phyloP scores from a whole-genome alignment of 129 eudicot species.

The Glebionis coronaria region DNA sequence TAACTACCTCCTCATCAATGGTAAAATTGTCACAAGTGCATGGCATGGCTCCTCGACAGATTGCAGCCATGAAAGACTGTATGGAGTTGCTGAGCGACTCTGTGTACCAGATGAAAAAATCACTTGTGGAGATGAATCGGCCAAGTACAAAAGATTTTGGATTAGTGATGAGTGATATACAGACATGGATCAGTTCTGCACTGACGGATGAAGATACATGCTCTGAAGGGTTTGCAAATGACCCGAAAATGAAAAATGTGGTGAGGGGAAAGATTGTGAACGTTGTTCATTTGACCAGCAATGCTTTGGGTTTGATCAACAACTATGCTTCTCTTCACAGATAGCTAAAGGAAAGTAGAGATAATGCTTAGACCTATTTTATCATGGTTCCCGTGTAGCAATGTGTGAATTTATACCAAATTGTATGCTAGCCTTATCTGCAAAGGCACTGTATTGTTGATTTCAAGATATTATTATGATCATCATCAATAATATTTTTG shows the following conservation, averaged over 20 bases:
- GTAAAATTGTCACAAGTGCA: too few species aligned
- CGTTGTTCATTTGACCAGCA: slow-evolving; percentile 54
- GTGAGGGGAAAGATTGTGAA: slow-evolving; percentile 48
- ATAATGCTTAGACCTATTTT: neutral
- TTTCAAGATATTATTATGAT: neutral
- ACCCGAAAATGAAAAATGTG: slow-evolving; percentile 37
- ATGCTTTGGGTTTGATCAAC: slow-evolving; percentile 55
- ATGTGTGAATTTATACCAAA: neutral
- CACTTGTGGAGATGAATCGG: slow-evolving; percentile 37
- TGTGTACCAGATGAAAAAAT: slow-evolving; percentile 28
- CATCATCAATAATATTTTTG: neutral
- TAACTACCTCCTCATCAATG: slow-evolving; percentile 35
- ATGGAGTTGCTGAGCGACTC: slow-evolving; percentile 37
- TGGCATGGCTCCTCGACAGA: slow-evolving; percentile 34
- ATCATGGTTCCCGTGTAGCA: neutral
- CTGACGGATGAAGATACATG: slow-evolving; percentile 56
- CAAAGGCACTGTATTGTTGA: neutral
- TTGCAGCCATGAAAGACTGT: slow-evolving; percentile 45
- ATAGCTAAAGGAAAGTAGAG: neutral
- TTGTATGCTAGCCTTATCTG: slow-evolving; percentile 1
- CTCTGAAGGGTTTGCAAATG: slow-evolving; percentile 47
- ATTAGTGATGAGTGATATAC: slow-evolving; percentile 34
- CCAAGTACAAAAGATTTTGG: slow-evolving; percentile 17
- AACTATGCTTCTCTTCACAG: slow-evolving; percentile 35
- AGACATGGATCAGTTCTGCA: slow-evolving; percentile 70